Conservation (phyloP, 257 asterid species). For the Solanum medicagineum region DNA sequence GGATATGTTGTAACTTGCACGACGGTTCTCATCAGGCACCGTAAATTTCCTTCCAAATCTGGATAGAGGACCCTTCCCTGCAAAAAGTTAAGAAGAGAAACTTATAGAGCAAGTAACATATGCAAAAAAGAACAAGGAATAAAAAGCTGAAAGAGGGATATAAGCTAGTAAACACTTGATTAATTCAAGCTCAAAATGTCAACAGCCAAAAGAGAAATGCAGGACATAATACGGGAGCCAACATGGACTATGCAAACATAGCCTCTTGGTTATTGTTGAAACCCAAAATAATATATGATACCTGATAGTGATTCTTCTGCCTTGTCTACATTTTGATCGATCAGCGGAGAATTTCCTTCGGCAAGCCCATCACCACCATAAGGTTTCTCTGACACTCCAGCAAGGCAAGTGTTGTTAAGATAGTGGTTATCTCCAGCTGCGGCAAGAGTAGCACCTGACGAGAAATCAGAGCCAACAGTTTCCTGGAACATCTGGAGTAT, state of each 20-base stretch:
- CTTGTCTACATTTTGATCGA: conserved; percentile 53
- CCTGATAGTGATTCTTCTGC: conserved; percentile 70
- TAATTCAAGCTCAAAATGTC: not conserved
- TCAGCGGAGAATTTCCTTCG: conserved; percentile 44
- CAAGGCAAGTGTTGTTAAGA: conserved; percentile 27
- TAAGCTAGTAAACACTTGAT: not conserved
- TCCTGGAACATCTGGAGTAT: conserved; percentile 47
- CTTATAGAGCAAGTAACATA: not conserved
- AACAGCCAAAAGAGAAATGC: not conserved
- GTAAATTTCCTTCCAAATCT: conserved; percentile 51
- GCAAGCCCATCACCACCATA: conserved; percentile 37
- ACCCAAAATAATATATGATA: conserved; percentile 4
- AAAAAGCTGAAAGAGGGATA: not conserved
- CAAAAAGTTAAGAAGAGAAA: conserved; percentile 2
- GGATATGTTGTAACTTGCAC: conserved; percentile 55
- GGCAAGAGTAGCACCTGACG: conserved; percentile 81
- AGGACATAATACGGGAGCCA: not conserved
- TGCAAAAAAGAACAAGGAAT: not conserved
- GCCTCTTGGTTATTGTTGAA: not conserved
- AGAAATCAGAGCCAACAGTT: conserved; percentile 71
- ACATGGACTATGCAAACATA: not conserved
- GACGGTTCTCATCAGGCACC: conserved; percentile 59
- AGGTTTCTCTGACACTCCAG: conserved; percentile 39
- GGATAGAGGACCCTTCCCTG: conserved; percentile 49
- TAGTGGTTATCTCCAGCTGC: conserved; percentile 41